Evolutionary conservation across 1,139 yeast genomes (phyloP).

Genomic region (Sugiyamaella novakii): DNA sequence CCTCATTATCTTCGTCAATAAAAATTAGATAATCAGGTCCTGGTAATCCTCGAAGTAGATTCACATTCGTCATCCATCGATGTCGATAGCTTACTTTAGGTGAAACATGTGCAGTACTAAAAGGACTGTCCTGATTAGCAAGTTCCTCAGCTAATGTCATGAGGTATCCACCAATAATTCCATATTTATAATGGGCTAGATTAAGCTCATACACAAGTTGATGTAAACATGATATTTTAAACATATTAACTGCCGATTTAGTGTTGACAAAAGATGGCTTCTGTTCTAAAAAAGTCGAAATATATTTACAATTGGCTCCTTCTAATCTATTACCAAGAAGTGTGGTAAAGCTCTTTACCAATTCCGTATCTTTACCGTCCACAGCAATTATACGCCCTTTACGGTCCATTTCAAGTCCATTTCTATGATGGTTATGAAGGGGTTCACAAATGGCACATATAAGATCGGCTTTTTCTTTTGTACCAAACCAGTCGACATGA

Average conservation of each 20-base stretch:
- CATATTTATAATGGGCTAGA: constrained; percentile 24
- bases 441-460: constrained; percentile 35
- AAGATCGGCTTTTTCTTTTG: constrained; percentile 37
- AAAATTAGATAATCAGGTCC: constrained; percentile 36
- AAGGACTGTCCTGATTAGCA: constrained; percentile 25
- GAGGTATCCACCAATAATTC: constrained; percentile 35
- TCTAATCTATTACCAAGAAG: constrained; percentile 26
- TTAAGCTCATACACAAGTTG: constrained; percentile 32
- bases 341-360: constrained; percentile 27
- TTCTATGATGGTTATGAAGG: constrained; percentile 21
- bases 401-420: constrained; percentile 15
- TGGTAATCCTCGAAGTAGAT: constrained; percentile 35
- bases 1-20: constrained; percentile 16
- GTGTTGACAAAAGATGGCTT: constrained; percentile 30
- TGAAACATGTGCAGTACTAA: constrained; percentile 13
- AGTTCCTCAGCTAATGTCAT: constrained; percentile 36
- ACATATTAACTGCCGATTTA: constrained; percentile 34
- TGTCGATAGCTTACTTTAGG: constrained; percentile 28
- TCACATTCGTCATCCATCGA: constrained; percentile 34
- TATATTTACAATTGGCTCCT: constrained; percentile 23
- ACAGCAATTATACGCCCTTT: constrained; percentile 32
- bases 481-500: constrained; percentile 17
- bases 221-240: constrained; percentile 36
- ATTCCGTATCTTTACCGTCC: constrained; percentile 34
- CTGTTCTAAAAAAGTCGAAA: constrained; percentile 21